These are phyloP conservation scores for Brasilioporus rufonigricans DNA, from an alignment of 768 basidiomycete genomes.

Conservation along the genomic window DNA sequence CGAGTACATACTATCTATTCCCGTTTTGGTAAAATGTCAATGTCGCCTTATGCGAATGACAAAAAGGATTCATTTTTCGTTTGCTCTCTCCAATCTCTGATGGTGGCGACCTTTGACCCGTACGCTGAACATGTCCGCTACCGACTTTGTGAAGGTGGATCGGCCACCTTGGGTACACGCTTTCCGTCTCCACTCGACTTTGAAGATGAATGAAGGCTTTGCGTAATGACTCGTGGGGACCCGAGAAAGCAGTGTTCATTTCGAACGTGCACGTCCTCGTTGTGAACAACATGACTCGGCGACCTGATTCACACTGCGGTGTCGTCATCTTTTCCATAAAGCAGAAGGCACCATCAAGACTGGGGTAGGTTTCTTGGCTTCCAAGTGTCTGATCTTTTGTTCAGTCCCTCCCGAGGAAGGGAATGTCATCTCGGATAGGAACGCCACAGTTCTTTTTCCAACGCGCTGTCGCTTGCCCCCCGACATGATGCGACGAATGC, in stretches of 20 bases:
- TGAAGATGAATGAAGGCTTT: too few relatives aligned
- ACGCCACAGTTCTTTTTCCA: conserved; percentile 15
- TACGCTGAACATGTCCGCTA: too few relatives aligned
- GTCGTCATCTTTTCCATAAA: conserved; percentile 21
- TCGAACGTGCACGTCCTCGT: too few relatives aligned
- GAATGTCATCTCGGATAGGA: conserved; percentile 8
- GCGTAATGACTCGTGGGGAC: too few relatives aligned
- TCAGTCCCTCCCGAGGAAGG: conserved; percentile 5
- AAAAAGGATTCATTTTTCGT: not conserved
- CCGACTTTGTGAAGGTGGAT: not conserved
- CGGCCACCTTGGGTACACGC: not conserved
- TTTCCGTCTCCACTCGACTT: conserved; percentile 10
- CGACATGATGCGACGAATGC: not conserved
- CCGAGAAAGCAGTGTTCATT: not conserved
- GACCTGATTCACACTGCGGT: not conserved
- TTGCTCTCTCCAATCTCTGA: not conserved
- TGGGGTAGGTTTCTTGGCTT: conserved; percentile 7
- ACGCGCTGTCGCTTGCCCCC: conserved; percentile 1
- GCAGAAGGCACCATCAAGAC: not conserved
- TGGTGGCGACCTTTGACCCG: not conserved
- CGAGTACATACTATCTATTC: not conserved
- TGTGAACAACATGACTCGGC: too few relatives aligned
- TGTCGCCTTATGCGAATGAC: conserved; percentile 2
- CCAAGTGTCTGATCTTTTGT: not conserved
- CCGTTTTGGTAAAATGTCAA: conserved; percentile 9